Evolutionary conservation across 2,329 filamentous ascomycete genomes (phyloP), one percentile per base, ranked within the genome.

Genomic region (Colletotrichum nymphaeae): DNA sequence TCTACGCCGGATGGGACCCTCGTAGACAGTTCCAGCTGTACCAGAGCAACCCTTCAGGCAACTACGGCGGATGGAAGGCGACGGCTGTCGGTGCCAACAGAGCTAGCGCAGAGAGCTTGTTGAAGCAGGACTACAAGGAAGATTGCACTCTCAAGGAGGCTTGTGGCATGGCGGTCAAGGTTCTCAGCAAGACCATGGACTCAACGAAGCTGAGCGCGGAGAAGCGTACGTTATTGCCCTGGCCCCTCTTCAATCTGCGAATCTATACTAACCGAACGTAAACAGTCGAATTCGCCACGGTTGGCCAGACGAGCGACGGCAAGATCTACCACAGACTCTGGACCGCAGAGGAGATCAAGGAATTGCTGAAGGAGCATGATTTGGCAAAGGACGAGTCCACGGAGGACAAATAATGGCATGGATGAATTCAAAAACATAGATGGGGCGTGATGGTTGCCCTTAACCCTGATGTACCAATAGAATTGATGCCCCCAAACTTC

Each of bases 121-220:
- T 99, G 84, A 99, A 99, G 90, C 97, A 99, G 85, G 97, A 99
- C 84, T 99, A 99, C 88, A 98, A 98, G 89, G 97, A 99, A 86
- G 95, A 98, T 78, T 98, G 95, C 84, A 93, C 94, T 77, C 85
- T 99, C 81, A 94, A 98, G 87, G 97, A 99, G 87, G 97, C 97
- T 5, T 99, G 97, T 83, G 95, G 93, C 67, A 93, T 98, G 89
- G 97, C 97, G 12, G 97, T 99, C 83, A 99, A 99, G 90, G 97
- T 99, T 76, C 86, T 99, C 77, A 98, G 97, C 90, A 99, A 99
- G 92, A 99, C 97, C 6, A 99, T 99, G 97, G 97, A 99, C 84
- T 98, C 95, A 68, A 98, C 96, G 67, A 99, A 98, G 89, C 86
- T 99, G 81, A 98, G 95, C 88, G 98, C 95, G 81, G 97, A 99